Base-by-base conservation (phyloP, 2,329 filamentous ascomycete species). In the Zalaria sp. region DNA sequence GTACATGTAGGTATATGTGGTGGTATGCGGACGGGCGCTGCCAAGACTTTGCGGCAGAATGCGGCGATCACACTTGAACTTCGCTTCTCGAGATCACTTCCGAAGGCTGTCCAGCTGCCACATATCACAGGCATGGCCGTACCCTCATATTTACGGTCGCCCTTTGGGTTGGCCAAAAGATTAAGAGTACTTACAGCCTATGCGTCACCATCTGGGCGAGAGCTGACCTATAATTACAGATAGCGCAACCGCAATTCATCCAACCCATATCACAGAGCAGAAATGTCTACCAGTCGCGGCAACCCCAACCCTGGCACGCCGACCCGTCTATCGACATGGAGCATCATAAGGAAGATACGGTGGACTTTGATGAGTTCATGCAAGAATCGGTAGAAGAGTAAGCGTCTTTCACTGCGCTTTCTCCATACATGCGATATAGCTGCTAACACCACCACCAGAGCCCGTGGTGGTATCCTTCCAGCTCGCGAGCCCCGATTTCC, bases 91-190 rank as follows among this genome's bases (percentile, higher is more conserved):
- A 18, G 18, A 18, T 18, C 18, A 18, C 18, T 18, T 18, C 18
- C 18, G 18, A 18, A 18, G 18, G 18, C 18, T 18, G 18, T 18
- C 18, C 18, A 18, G 18, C 18, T 18, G 18, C 18, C 18, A 18
- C 18, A 18, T 18, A 18, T 18, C 18, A 18, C 18, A 53, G 49
- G 45, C 43, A 69, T 69, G 66, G 61, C 67, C 43, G 53, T 58
- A 46, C 63, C 64, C 42, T 52, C 60, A 48, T 66, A 61, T 57
- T 52, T 60, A 47, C 57, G 64, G 52, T 64, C 66, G 39, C 57
- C 68, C 5, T 49, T 64, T 46, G 58, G 60, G 48, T 55, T 62
- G 11, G 55, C 57, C 26, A 69, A 67, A 55, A 57, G 65, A 47
- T 48, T 61, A 34, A 63, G 59, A 55, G 66, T 68, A 46, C 42